These are phyloP conservation scores for Eucalyptus polyanthemos DNA, from an alignment of 345 rosid genomes.

Conservation along the genomic window DNA sequence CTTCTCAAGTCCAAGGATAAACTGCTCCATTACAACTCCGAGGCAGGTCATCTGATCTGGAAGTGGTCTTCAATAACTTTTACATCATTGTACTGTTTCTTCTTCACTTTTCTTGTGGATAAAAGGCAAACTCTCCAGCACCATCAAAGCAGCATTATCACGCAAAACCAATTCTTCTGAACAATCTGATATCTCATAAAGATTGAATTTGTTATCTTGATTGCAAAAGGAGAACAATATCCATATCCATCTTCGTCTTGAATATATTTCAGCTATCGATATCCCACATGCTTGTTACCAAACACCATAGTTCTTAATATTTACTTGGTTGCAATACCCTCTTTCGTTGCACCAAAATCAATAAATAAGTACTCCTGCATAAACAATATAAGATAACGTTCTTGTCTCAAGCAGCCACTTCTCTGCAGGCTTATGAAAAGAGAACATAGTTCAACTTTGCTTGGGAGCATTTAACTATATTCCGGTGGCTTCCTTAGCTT, in stretches of 20 bases:
- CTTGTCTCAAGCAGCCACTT: neutral
- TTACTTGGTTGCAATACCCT: neutral
- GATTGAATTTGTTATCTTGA: neutral
- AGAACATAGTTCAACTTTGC: neutral
- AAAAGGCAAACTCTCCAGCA: neutral
- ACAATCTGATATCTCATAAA: neutral
- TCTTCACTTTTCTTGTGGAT: neutral
- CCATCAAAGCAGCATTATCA: neutral
- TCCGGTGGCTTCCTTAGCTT: neutral
- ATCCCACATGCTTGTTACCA: neutral
- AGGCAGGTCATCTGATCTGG: neutral
- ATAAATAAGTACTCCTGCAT: neutral
- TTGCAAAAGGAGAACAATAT: neutral
- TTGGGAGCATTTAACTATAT: no score
- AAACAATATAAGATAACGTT: neutral
- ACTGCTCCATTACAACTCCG: neutral
- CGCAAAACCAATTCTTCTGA: neutral
- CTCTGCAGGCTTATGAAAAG: neutral
- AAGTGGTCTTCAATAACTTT: neutral
- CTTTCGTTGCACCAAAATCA: neutral
- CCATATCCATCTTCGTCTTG: neutral
- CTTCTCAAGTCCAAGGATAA: neutral
- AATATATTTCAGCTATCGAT: accelerated
- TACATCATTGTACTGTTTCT: neutral
- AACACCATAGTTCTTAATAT: neutral